These are phyloP conservation scores for Beauveria sp. DNA, from an alignment of 2,329 filamentous ascomycete genomes.

Conservation along the genomic window DNA sequence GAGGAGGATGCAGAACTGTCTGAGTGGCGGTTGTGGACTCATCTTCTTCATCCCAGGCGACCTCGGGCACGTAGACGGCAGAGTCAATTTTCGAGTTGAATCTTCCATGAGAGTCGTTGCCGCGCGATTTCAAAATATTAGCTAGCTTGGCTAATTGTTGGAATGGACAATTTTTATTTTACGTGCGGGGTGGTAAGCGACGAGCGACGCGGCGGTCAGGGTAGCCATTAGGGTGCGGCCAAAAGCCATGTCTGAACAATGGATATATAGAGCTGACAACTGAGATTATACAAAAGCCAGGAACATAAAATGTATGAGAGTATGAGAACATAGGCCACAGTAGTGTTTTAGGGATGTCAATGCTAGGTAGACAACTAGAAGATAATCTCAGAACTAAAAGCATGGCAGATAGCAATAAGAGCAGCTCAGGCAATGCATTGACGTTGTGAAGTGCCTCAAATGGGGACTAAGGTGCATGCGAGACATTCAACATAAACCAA, in stretches of 20 bases:
- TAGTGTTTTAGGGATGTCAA: neutral
- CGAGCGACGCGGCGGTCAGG: conserved; percentile 17
- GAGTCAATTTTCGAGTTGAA: conserved; percentile 28
- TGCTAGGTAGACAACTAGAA: neutral
- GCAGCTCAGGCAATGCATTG: neutral
- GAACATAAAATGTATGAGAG: neutral
- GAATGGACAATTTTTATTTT: neutral
- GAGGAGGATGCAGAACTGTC: conserved; percentile 20
- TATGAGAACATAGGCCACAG: neutral
- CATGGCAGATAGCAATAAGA: neutral
- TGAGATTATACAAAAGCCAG: conserved; percentile 1
- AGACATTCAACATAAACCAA: neutral
- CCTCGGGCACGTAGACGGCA: conserved; percentile 36
- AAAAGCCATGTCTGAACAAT: conserved; percentile 16
- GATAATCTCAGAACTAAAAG: neutral
- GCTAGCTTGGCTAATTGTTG: neutral
- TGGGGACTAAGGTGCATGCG: neutral
- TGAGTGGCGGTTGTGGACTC: conserved; percentile 37
- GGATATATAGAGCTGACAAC: conserved; percentile 1
- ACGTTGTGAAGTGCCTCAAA: neutral
- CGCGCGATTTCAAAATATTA: conserved; percentile 23
- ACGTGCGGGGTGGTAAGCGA: conserved; percentile 19
- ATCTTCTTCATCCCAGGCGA: conserved; percentile 56
- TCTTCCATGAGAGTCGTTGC: conserved; percentile 27
- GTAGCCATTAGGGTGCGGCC: conserved; percentile 18